phyloP scores from a whole-genome alignment of 2,329 filamentous ascomycete genomes.

The Clathrospora elynae region DNA sequence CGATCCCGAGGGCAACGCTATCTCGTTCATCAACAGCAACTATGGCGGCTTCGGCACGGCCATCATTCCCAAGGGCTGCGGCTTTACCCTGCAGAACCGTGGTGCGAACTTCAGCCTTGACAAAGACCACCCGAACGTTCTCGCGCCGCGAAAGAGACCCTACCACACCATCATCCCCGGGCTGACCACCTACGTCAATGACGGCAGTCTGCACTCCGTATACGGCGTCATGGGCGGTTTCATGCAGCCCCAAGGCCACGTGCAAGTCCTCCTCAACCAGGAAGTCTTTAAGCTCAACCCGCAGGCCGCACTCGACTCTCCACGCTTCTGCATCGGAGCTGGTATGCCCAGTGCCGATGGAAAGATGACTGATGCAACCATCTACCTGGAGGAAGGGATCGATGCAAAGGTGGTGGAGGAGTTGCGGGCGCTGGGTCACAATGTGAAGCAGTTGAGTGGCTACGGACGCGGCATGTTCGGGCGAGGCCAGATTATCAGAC shows the following conservation, averaged over 20 bases:
- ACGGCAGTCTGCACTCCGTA: slow-evolving; percentile 77
- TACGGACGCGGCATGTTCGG: slow-evolving; percentile 74
- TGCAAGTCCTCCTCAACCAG: slow-evolving; percentile 91
- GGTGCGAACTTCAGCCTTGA: slow-evolving; percentile 82
- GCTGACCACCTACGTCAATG: slow-evolving; percentile 76
- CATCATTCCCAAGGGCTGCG: slow-evolving; percentile 84
- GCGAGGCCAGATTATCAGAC: slow-evolving; percentile 82
- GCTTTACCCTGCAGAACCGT: slow-evolving; percentile 93
- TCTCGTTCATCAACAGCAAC: slow-evolving; percentile 96
- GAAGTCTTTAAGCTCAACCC: slow-evolving; percentile 79
- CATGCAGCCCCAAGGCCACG: slow-evolving; percentile 97
- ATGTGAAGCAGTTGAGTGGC: slow-evolving; percentile 70
- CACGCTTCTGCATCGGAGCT: slow-evolving; percentile 84
- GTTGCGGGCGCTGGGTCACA: slow-evolving; percentile 72
- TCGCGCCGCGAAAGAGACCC: slow-evolving; percentile 82
- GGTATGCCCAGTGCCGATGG: slow-evolving; percentile 67
- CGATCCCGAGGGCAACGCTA: slow-evolving; percentile 82
- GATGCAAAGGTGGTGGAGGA: slow-evolving; percentile 68
- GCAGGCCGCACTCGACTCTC: slow-evolving; percentile 87
- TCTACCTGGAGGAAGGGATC: slow-evolving; percentile 86
- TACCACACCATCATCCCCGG: slow-evolving; percentile 99
- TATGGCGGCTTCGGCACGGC: slow-evolving; percentile 86
- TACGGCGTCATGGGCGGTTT: slow-evolving; percentile 98
- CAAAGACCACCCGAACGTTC: slow-evolving; percentile 74
- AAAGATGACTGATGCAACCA: slow-evolving; percentile 64